phyloP scores from a whole-genome alignment of 768 basidiomycete genomes.

The Amylocystis lapponica region DNA sequence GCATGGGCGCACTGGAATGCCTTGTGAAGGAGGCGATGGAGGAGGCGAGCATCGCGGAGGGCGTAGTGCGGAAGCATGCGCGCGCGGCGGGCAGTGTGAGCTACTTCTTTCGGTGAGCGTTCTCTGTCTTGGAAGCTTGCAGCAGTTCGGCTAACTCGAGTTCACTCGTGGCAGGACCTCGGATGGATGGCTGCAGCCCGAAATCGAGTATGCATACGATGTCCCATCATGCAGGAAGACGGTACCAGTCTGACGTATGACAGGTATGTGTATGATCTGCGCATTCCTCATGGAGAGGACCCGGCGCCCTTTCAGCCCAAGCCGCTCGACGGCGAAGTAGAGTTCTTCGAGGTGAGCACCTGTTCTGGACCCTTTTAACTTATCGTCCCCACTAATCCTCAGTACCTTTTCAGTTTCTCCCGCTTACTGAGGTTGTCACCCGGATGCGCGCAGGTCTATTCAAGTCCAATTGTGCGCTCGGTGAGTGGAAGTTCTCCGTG shows the following conservation, averaged over 20 bases:
- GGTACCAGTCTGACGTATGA: background rate
- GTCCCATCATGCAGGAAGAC: background rate
- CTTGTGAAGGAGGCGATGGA: slow-evolving; percentile 91
- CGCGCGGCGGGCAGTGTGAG: slow-evolving; percentile 65
- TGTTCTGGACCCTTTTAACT: background rate
- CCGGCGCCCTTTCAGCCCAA: slow-evolving; percentile 51
- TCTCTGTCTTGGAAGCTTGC: background rate
- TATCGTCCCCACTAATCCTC: background rate
- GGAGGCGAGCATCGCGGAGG: slow-evolving; percentile 77
- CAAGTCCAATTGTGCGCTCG: slow-evolving; percentile 89
- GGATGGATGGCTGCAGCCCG: slow-evolving; percentile 80
- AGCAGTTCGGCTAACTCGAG: too few species aligned
- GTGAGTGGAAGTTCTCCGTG: slow-evolving; percentile 33
- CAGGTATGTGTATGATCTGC: slow-evolving; percentile 83
- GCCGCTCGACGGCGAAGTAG: slow-evolving; percentile 90
- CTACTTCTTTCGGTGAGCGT: slow-evolving; percentile 69
- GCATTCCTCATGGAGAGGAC: slow-evolving; percentile 49
- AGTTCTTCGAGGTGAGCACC: slow-evolving; percentile 71
- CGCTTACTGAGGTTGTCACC: slow-evolving; percentile 52
- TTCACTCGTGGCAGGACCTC: slow-evolving; percentile 38
- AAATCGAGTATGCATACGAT: slow-evolving; percentile 60
- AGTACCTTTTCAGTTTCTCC: slow-evolving; percentile 47
- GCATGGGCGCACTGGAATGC: slow-evolving; percentile 64
- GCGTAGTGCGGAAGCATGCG: slow-evolving; percentile 54
- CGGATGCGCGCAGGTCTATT: slow-evolving; percentile 70